Evolutionary conservation across 2,329 filamentous ascomycete genomes (phyloP).

Genomic region (Lecanoromycetidae sp.): DNA sequence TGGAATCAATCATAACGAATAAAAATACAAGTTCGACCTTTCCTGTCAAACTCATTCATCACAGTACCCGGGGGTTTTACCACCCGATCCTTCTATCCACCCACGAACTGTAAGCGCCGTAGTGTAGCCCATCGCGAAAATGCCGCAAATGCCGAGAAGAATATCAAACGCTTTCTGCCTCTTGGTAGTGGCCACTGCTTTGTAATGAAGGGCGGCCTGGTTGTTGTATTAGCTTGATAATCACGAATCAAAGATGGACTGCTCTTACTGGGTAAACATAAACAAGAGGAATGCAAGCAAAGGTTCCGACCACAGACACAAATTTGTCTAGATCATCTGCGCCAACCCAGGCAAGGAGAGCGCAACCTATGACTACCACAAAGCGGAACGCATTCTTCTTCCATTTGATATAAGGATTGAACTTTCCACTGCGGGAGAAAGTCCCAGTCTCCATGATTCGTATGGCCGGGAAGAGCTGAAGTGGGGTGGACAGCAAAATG

Average conservation of each 20-base stretch:
- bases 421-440: slow-evolving; percentile 89
- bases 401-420: slow-evolving; percentile 98
- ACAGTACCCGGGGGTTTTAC: slow-evolving; percentile 51
- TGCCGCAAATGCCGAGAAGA: slow-evolving; percentile 64
- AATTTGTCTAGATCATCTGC: slow-evolving; percentile 95
- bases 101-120: slow-evolving; percentile 74
- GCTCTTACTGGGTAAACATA: slow-evolving; percentile 96
- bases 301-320: slow-evolving; percentile 88
- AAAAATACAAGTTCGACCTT: background rate
- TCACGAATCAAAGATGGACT: slow-evolving; percentile 22
- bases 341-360: slow-evolving; percentile 79
- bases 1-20: background rate
- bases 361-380: slow-evolving; percentile 76
- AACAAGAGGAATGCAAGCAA: slow-evolving; percentile 92
- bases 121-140: slow-evolving; percentile 83
- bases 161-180: slow-evolving; percentile 63
- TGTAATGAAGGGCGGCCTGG: slow-evolving; percentile 81
- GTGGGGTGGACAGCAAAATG: slow-evolving; percentile 86
- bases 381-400: slow-evolving; percentile 97
- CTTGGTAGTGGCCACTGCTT: slow-evolving; percentile 58
- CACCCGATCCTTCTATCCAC: slow-evolving; percentile 56
- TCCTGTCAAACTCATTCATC: slow-evolving; percentile 30
- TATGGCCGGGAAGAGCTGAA: slow-evolving; percentile 96
- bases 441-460: slow-evolving; percentile 90
- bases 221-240: background rate